These are phyloP conservation scores for Fonsecaea pedrosoi DNA, from an alignment of 2,329 filamentous ascomycete genomes.

Conservation along the genomic window DNA sequence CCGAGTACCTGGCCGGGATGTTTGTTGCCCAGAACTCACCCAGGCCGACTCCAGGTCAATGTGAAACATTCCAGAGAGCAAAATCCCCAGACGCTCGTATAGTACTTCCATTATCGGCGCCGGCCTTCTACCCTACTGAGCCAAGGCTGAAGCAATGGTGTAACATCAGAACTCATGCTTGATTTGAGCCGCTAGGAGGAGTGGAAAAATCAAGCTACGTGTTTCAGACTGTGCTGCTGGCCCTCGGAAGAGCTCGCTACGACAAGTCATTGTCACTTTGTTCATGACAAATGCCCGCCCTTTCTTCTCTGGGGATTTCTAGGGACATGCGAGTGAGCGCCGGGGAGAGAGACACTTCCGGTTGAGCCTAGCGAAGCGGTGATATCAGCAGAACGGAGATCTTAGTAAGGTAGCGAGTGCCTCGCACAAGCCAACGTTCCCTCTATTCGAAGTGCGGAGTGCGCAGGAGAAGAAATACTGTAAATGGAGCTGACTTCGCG, in stretches of 20 bases:
- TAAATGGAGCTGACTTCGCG: not conserved
- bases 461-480: conserved; percentile 7
- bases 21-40: conserved; percentile 24
- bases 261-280: conserved; percentile 13
- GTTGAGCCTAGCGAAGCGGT: conserved; percentile 3
- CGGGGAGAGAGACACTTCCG: not conserved
- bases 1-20: conserved; percentile 22
- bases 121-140: conserved; percentile 2
- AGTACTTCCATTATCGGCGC: not conserved
- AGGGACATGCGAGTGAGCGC: conserved; percentile 7
- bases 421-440: conserved; percentile 18
- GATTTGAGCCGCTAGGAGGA: not conserved
- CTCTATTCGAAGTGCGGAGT: not conserved
- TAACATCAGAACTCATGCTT: conserved; percentile 28
- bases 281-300: conserved; percentile 24
- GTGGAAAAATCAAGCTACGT: conserved; percentile 16
- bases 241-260: conserved; percentile 2
- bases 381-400: conserved; percentile 12
- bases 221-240: conserved; percentile 27
- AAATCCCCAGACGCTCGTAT: conserved; percentile 2
- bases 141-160: conserved; percentile 37
- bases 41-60: conserved; percentile 22
- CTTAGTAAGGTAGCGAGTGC: conserved; percentile 9
- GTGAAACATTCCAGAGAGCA: conserved; percentile 27
- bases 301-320: conserved; percentile 12